phyloP scores from a whole-genome alignment of 768 basidiomycete species.

The Boletus bicolor region DNA sequence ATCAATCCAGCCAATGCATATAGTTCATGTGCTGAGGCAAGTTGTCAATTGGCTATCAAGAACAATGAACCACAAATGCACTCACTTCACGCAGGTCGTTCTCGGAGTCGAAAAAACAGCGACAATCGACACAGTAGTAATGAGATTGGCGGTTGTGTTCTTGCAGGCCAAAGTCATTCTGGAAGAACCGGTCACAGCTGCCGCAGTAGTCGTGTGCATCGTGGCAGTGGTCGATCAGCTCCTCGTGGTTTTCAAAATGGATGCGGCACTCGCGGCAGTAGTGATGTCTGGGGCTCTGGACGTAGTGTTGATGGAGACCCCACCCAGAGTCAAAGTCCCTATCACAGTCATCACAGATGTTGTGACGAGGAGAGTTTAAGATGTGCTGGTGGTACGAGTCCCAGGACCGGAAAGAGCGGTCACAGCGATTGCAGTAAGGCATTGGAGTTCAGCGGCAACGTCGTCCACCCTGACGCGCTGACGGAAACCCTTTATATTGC shows the following conservation, averaged over 20 bases:
- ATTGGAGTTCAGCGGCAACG: too few relatives aligned
- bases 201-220: conserved; percentile 42
- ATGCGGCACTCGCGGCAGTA: conserved; percentile 54
- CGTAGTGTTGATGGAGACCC: conserved; percentile 49
- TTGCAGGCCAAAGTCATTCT: conserved; percentile 35
- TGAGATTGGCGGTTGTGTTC: conserved; percentile 47
- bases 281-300: conserved; percentile 44
- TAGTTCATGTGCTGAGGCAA: conserved; percentile 46
- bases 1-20: too few relatives aligned
- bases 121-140: conserved; percentile 46
- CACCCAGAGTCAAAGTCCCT: conserved; percentile 40
- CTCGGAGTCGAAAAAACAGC: conserved; percentile 38
- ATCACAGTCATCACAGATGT: conserved; percentile 45
- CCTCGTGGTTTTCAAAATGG: conserved; percentile 34
- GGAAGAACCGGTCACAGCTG: conserved; percentile 42
- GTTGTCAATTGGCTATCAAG: background rate
- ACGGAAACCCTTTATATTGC: background rate
- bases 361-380: conserved; percentile 36
- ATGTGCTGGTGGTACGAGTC: conserved; percentile 36
- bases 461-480: too few relatives aligned
- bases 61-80: background rate
- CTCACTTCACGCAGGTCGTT: conserved; percentile 18
- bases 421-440: conserved; percentile 33
- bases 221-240: conserved; percentile 42
- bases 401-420: conserved; percentile 33